Evolutionary conservation across 176 grass and related monocot species (phyloP).

Genomic region (Oryza longistaminata): DNA sequence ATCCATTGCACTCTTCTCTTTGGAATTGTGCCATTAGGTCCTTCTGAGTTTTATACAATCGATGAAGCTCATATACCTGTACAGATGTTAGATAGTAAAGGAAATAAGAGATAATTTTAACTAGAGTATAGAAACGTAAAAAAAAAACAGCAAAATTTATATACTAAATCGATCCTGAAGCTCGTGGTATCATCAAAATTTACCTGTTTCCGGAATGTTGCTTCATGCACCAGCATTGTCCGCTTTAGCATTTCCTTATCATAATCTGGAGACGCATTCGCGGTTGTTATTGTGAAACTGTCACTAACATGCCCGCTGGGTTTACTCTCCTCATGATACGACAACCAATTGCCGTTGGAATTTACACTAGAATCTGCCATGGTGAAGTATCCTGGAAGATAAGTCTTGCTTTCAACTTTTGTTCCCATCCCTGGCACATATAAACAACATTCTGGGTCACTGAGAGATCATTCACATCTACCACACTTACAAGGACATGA

Average conservation of each 20-base stretch:
- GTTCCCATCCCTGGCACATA: constrained; percentile 62
- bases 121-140: background rate
- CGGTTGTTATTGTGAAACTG: constrained; percentile 38
- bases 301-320: constrained; percentile 35
- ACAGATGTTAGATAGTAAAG: constrained; percentile 9
- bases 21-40: constrained; percentile 59
- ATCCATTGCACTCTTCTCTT: constrained; percentile 37
- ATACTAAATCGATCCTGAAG: background rate
- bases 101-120: constrained; percentile 38
- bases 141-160: background rate
- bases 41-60: constrained; percentile 81
- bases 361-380: constrained; percentile 60
- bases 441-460: constrained; percentile 13
- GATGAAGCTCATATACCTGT: constrained; percentile 81
- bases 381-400: constrained; percentile 57
- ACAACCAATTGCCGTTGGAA: constrained; percentile 42
- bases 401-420: constrained; percentile 56
- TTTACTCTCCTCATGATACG: constrained; percentile 51
- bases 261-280: constrained; percentile 48
- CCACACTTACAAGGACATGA: background rate
- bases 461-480: constrained; percentile 4
- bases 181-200: background rate
- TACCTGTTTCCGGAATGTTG: constrained; percentile 81
- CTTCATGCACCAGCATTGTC: constrained; percentile 82
- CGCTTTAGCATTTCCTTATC: constrained; percentile 72